phyloP scores from a whole-genome alignment of 257 asterid genomes.

The Jaltomata sinuosa region DNA sequence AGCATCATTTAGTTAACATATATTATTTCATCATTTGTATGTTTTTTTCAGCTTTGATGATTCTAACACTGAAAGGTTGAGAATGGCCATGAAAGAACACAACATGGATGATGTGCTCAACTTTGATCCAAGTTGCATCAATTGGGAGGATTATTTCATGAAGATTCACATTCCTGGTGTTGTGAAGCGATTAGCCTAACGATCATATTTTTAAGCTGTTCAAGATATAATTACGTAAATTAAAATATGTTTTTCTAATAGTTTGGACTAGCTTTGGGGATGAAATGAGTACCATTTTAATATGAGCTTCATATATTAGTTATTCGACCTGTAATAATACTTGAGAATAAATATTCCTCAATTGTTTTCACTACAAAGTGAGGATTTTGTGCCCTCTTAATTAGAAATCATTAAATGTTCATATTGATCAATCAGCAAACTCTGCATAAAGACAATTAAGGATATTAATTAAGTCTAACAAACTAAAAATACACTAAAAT shows the following conservation, averaged over 20 bases:
- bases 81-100: constrained; percentile 6
- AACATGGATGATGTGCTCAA: constrained; percentile 19
- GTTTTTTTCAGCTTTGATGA: constrained; percentile 25
- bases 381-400: no score
- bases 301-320: not conserved
- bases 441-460: no score
- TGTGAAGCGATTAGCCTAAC: constrained; percentile 8
- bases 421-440: no score
- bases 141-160: constrained; percentile 52
- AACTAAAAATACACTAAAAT: no score
- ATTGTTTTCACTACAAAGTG: no score
- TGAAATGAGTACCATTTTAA: not conserved
- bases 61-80: constrained; percentile 35
- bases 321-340: not conserved
- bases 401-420: no score
- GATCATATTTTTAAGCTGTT: not conserved
- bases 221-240: not conserved
- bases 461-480: no score
- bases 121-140: constrained; percentile 39
- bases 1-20: no score
- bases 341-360: no score
- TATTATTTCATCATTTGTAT: no score
- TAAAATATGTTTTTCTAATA: not conserved
- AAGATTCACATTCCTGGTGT: constrained; percentile 39
- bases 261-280: not conserved